Evolutionary conservation across 2,329 filamentous ascomycete genomes (phyloP).

Genomic region (Beauveria scarabaeidicola): DNA sequence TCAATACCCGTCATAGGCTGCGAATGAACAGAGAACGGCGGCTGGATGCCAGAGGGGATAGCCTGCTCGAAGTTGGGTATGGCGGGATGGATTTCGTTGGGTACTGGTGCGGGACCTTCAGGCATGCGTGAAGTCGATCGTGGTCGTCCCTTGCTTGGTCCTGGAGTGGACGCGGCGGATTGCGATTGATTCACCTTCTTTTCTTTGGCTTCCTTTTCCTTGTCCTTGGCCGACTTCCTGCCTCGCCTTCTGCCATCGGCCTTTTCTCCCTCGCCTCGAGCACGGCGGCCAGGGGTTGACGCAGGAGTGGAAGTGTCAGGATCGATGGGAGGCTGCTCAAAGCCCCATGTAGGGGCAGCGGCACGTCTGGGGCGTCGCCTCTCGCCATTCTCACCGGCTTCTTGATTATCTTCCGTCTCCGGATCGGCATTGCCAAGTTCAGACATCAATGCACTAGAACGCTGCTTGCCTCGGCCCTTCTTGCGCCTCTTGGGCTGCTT

Average conservation of each 20-base stretch:
- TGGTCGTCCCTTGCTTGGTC: conserved; percentile 39
- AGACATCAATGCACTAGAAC: conserved; percentile 56
- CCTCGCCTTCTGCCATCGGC: conserved; percentile 29
- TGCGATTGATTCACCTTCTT: conserved; percentile 35
- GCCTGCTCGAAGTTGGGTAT: conserved; percentile 37
- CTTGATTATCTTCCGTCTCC: conserved; percentile 46
- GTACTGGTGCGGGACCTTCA: conserved; percentile 29
- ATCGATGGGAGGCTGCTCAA: conserved; percentile 51
- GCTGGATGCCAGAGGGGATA: conserved; percentile 30
- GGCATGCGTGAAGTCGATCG: conserved; percentile 45
- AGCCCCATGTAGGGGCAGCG: conserved; percentile 63
- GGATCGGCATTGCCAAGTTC: conserved; percentile 55
- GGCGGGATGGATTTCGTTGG: conserved; percentile 32
- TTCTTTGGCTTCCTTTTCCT: conserved; percentile 30
- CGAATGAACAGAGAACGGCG: conserved; percentile 31
- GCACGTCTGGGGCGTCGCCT: conserved; percentile 53
- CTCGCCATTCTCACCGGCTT: conserved; percentile 52
- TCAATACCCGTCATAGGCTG: conserved; percentile 20
- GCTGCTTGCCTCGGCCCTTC: conserved; percentile 50
- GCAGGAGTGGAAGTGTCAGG: conserved; percentile 50
- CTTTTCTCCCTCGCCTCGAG: conserved; percentile 41
- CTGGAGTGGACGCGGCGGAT: conserved; percentile 35
- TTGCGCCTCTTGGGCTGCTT: conserved; percentile 52
- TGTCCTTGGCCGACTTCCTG: conserved; percentile 32
- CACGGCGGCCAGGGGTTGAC: conserved; percentile 48